Evolutionary conservation across 805 yeast species (phyloP).

Genomic region (Torulaspora indica): DNA sequence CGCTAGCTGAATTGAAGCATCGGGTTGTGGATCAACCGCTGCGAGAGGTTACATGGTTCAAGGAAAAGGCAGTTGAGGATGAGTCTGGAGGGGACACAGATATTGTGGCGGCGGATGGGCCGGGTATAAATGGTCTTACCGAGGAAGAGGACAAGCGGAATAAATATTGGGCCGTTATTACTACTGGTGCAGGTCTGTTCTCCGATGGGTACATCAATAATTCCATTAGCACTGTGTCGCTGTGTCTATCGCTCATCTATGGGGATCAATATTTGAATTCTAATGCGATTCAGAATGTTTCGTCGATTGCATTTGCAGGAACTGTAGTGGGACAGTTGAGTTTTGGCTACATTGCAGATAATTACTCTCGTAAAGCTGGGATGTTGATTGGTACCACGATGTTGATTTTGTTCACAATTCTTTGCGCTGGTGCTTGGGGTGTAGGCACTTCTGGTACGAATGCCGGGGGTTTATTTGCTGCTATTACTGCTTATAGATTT

Average conservation of each 20-base stretch:
- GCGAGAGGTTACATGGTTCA: slow-evolving; percentile 41
- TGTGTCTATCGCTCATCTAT: slow-evolving; percentile 64
- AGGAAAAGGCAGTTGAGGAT: neutral
- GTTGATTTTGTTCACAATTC: slow-evolving; percentile 69
- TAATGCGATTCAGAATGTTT: slow-evolving; percentile 68
- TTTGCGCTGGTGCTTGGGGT: slow-evolving; percentile 89
- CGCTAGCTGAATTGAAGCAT: slow-evolving; percentile 36
- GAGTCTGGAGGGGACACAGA: slow-evolving; percentile 1
- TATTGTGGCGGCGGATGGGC: neutral
- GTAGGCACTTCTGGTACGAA: slow-evolving; percentile 50
- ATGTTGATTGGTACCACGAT: slow-evolving; percentile 76
- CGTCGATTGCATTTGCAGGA: slow-evolving; percentile 88
- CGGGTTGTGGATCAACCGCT: slow-evolving; percentile 43
- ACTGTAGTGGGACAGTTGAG: slow-evolving; percentile 79
- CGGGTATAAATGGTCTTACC: neutral
- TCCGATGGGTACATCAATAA: slow-evolving; percentile 92
- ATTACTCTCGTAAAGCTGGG: slow-evolving; percentile 72
- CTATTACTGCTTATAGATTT: slow-evolving; percentile 78
- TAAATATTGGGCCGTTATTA: slow-evolving; percentile 62
- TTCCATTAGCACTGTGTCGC: slow-evolving; percentile 70
- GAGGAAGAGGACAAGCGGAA: slow-evolving; percentile 11
- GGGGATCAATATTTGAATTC: slow-evolving; percentile 59
- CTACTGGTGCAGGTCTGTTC: slow-evolving; percentile 89
- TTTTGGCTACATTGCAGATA: slow-evolving; percentile 80
- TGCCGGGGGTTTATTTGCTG: slow-evolving; percentile 68